Base-by-base conservation (phyloP, 2,329 filamentous ascomycete genomes). In the Colletotrichum echinochloae region DNA sequence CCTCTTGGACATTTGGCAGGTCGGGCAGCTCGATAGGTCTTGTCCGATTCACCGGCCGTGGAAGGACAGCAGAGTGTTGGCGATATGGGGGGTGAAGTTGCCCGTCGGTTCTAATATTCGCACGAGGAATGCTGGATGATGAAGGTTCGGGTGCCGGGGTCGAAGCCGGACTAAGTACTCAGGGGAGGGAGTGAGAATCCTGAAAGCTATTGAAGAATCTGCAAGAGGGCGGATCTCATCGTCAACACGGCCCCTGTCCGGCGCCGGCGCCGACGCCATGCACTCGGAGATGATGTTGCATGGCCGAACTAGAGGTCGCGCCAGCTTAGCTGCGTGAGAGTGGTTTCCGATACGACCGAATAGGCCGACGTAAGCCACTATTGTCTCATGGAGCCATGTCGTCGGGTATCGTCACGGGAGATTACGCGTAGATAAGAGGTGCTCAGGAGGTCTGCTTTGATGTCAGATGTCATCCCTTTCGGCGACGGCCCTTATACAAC, bases 1-100 rank as follows among this genome's bases (percentile, higher is more conserved):
- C 37, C 7, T 44, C 28, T 62, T 67, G 44, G 57, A 59, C 67
- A 70, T 70, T 5, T 37, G 16, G 52, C 33, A 0, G 11, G 26
- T n/a, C 12, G 11, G 5, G 12, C 37, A n/a, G n/a, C 5, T 26
- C 28, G 52, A 23, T 23, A 35, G 52, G 52, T 55, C 33, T 12
- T 23, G 0, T 20, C 2, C 5, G 33, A 12, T 37, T 23, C 9
- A 6, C 8, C 18, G 3, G n/a, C 28, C 9, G 33, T 37, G 8
- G 0, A 9, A 12, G 11, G 35, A 8, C 9, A n/a, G 5, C 14
- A 3, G 20, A 7, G n/a, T n/a, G 20, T 37, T 18, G 7, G 18
- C 8, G 18, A 23, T 16, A n/a, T n/a, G n/a, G n/a, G 33, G 33
- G 20, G 23, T 51, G 16, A 18, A 16, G n/a, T 39, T 39, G 16